Conservation (phyloP, 2,329 filamentous ascomycete species). For the Cladosporium sphaerospermum region DNA sequence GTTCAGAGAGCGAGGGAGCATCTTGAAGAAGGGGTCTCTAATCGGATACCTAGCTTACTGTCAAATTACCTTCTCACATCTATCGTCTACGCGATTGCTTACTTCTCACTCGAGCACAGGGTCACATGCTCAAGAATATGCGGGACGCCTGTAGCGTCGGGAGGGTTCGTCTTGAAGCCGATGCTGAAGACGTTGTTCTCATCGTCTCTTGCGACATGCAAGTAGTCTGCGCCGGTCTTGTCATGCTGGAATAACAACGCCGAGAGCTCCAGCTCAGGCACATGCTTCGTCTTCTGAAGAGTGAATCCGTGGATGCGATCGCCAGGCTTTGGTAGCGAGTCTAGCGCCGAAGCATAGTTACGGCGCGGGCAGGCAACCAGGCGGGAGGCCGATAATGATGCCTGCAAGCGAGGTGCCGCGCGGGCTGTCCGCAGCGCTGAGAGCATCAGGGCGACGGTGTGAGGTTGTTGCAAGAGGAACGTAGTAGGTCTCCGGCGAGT, state of each 20-base stretch:
- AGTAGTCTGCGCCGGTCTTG: conserved; percentile 90
- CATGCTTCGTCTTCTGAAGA: conserved; percentile 78
- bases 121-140: conserved; percentile 98
- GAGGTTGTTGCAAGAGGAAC: background rate
- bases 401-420: conserved; percentile 3
- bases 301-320: conserved; percentile 92
- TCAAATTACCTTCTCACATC: conserved; percentile 9
- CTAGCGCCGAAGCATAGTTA: conserved; percentile 61
- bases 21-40: conserved; percentile 98
- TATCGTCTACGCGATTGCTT: conserved; percentile 20
- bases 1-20: conserved; percentile 94
- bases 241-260: conserved; percentile 87
- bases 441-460: conserved; percentile 1
- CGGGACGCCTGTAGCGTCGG: conserved; percentile 89
- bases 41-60: conserved; percentile 69
- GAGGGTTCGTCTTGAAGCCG: conserved; percentile 97
- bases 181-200: conserved; percentile 99
- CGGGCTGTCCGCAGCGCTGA: conserved; percentile 7
- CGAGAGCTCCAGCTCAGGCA: conserved; percentile 88
- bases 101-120: conserved; percentile 91
- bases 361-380: conserved; percentile 15
- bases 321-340: conserved; percentile 70
- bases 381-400: background rate
- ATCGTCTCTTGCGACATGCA: conserved; percentile 91
- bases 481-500: no score